Base-by-base conservation (phyloP, 192 early-diverging fungal genomes). In the Dissophora ornata region DNA sequence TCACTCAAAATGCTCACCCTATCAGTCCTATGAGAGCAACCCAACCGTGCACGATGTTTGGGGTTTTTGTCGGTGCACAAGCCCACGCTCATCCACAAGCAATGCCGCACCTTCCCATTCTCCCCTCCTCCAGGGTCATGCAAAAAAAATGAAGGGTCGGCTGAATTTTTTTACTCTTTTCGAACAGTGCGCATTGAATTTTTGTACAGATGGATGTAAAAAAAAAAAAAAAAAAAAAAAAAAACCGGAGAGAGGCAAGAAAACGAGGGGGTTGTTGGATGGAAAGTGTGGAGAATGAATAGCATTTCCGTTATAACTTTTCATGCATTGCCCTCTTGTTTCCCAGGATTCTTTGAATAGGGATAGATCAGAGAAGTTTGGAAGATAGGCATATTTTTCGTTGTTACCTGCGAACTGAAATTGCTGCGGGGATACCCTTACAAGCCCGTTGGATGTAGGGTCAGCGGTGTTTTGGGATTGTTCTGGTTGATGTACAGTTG, bases 321-420 rank as follows among this genome's bases (percentile, higher is more conserved):
- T n/a, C n/a, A n/a, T n/a, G n/a, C n/a, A n/a, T n/a, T n/a, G n/a
- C n/a, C n/a, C n/a, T n/a, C n/a, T n/a, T n/a, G n/a, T n/a, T n/a
- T n/a, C n/a, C n/a, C n/a, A n/a, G n/a, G n/a, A n/a, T n/a, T n/a
- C n/a, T n/a, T n/a, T n/a, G n/a, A n/a, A n/a, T n/a, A n/a, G 36
- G 36, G 36, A 38, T 38, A 13, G 36, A 38, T 38, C 36, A 13
- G 36, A 38, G 36, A 38, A 13, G 36, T 9, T 13, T 13, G 36
- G 13, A 13, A 38, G 6, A 13, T 38, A 38, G 36, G 36, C 36
- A 13, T 22, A 10, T 47, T 1, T 21, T 21, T 21, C 7, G 46
- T 38, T 38, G 25, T 65, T 69, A 69, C 67, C 67, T 54, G 48
- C 40, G 34, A 69, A 69, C 10, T 60, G 57, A 44, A 69, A 61